These are phyloP conservation scores for Amanita exitialis DNA, from an alignment of 768 basidiomycete genomes.

Conservation along the genomic window DNA sequence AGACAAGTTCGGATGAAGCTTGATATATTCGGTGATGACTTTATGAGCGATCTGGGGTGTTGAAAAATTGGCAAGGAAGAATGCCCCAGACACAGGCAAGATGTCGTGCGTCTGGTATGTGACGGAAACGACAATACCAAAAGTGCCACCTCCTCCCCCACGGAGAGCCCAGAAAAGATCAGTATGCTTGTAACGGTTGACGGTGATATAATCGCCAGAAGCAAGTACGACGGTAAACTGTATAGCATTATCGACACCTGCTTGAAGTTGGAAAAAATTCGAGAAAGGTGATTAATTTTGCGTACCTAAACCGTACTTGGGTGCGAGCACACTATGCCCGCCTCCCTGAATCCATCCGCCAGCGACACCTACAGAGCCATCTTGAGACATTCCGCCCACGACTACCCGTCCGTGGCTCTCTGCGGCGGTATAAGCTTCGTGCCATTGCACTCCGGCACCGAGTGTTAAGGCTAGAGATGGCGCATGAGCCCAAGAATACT, in stretches of 20 bases:
- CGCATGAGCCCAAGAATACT: not conserved
- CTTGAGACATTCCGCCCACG: conserved; percentile 30
- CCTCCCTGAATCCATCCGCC: conserved; percentile 41
- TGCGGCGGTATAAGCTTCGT: conserved; percentile 29
- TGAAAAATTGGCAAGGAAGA: not conserved
- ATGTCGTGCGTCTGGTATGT: conserved; percentile 34
- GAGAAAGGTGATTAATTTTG: not conserved
- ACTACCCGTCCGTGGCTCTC: conserved; percentile 28
- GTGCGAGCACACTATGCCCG: conserved; percentile 13
- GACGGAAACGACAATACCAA: conserved; percentile 33
- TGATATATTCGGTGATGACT: not conserved
- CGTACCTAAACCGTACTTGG: not conserved
- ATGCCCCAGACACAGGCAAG: conserved; percentile 20
- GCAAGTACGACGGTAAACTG: conserved; percentile 36
- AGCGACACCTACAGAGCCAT: conserved; percentile 33
- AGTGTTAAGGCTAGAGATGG: conserved; percentile 18
- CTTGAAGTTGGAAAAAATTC: not conserved
- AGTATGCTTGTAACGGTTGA: conserved; percentile 28
- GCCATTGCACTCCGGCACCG: conserved; percentile 37
- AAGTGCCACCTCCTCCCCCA: conserved; percentile 29
- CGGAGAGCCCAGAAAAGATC: conserved; percentile 33
- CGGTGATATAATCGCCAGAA: conserved; percentile 25
- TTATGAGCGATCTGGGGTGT: not conserved
- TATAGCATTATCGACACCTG: conserved; percentile 37
- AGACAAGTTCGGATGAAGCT: not conserved